Base-by-base conservation (phyloP, 1,139 yeast species). In the Blastobotrys buckinghamii region DNA sequence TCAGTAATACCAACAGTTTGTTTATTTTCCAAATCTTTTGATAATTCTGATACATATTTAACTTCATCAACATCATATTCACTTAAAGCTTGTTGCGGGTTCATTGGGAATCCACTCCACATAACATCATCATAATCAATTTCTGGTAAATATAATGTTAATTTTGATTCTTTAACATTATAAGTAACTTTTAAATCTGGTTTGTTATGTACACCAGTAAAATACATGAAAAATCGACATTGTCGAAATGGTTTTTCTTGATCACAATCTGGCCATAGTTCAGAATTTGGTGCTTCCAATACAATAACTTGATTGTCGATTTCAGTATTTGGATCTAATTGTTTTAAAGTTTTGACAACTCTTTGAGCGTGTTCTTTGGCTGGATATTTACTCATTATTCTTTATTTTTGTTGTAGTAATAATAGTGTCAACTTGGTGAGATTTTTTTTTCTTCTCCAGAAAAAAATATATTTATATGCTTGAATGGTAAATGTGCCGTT, bases 61-160 rank as follows among this genome's bases (percentile, higher is more conserved):
- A 90, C 95, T 39, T 78, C 82, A 65, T 92, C 97, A 33, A 87
- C 90, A 57, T 90, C 96, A 59, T 70, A 92, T 53, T 72, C 74
- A 17, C 69, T 63, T 44, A 66, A 51, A 0, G 97, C 96, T 20
- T 83, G 81, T 47, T 82, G 81, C n/a, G 74, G 59, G 37, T 79
- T 71, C 47, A 87, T 56, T 1, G 98, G 97, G 67, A 84, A 64
- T 0, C 98, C 98, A 50, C 94, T 82, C 97, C 98, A 92, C 90
- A 92, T 85, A 44, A 92, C 86, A 63, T 87, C 96, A 42, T 92
- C 97, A 46, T 77, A 70, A 63, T 89, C 96, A 44, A 90, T 74
- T 50, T 84, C 77, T 2, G 97, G 97, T 47, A 92, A 72, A 62
- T 84, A 90, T 42, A 90, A 70, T 0, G 81, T 79, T 55, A 88